Percentiles rank a stretch among this genome's conserved stretches.
Evolutionary conservation across 345 rosid species (phyloP).

Genomic region (Toxicodendron radicans): DNA sequence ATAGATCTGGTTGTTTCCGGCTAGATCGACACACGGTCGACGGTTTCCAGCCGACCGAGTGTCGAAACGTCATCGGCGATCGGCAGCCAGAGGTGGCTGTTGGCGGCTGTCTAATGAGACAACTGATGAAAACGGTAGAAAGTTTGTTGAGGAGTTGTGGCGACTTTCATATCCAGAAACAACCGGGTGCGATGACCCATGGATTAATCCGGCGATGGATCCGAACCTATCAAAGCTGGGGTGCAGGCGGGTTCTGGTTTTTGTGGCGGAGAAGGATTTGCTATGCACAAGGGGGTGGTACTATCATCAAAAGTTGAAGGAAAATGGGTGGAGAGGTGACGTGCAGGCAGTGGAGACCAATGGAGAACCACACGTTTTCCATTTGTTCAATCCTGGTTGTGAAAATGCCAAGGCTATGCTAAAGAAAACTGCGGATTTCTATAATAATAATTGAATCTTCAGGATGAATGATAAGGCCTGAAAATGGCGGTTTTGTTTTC

Average conservation of each 20-base stretch:
- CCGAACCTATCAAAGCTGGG: conserved; percentile 36
- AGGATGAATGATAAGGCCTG: too few relatives aligned
- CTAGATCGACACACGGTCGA: too few relatives aligned
- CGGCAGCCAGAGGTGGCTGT: too few relatives aligned
- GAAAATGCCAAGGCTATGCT: conserved; percentile 30
- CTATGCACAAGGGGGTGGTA: conserved; percentile 38
- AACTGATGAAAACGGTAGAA: background rate
- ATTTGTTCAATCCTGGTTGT: conserved; percentile 27
- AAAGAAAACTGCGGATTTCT: conserved; percentile 14
- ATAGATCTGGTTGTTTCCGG: too few relatives aligned
- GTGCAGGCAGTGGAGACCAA: conserved; percentile 35
- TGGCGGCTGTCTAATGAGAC: conserved; percentile 15
- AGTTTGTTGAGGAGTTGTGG: conserved; percentile 12
- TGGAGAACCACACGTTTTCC: conserved; percentile 49
- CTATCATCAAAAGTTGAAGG: conserved; percentile 34
- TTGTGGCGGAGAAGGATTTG: conserved; percentile 43
- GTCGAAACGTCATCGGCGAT: too few relatives aligned
- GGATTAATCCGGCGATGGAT: conserved; percentile 42
- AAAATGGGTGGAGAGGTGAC: conserved; percentile 46
- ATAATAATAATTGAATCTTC: background rate
- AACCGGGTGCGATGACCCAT: conserved; percentile 48
- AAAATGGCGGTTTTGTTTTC: background rate
- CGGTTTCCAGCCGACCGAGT: too few relatives aligned
- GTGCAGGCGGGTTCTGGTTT: conserved; percentile 40
- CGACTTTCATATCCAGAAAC: conserved; percentile 34